Evolutionary conservation across 106 monocot species (phyloP), one percentile per base, ranked within the genome.

Genomic region (Amphibolis antarctica): DNA sequence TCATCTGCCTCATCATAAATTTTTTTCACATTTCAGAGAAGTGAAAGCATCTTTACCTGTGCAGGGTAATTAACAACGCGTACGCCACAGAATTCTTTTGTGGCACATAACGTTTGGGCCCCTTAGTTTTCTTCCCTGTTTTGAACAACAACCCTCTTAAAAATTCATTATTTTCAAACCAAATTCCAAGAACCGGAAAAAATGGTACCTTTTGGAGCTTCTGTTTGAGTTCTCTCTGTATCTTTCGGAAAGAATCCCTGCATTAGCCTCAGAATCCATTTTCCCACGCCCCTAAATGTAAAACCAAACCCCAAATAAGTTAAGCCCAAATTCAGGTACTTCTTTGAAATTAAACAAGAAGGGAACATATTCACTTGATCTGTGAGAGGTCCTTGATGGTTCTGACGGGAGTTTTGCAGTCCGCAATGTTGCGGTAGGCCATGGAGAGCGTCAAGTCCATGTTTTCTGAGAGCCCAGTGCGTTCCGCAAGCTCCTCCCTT

Each of bases 71-170:
- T 73, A 89, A 62, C 53, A 94, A 77, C 0, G 93, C 93, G 84
- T 96, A 96, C 3, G 90, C 77, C 13, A 75, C 89, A 25, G 96
- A 90, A 70, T 90, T 96, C 89, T 96, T 96, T 60, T 86, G 81
- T 14, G 96, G 96, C 10, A 87, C 42, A 78, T 96, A 96, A 17
- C 84, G 74, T 44, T 75, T 96, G 18, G 80, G 60, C 25, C 66
- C 82, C 70, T 82, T 84, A 1, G 69, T 13, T 72, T 78, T 82
- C 82, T 80, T 96, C 58, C 82, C 96, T 96, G 52, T 12, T 30
- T 12, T 12, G 24, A 19, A 62, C 18, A 25, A 55, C 17, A 44
- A 50, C 20, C 29, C 17, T 25, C 23, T 47, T 14, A 60, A 11
- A 30, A 22, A 70, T 60, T 30, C 31, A 4, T 28, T 53, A 51